A percentile compares a stretch with the other conserved stretches of the same genome.
These are phyloP conservation scores for Ophiostoma quercus DNA, from an alignment of 2,329 filamentous ascomycete species.

Conservation along the genomic window DNA sequence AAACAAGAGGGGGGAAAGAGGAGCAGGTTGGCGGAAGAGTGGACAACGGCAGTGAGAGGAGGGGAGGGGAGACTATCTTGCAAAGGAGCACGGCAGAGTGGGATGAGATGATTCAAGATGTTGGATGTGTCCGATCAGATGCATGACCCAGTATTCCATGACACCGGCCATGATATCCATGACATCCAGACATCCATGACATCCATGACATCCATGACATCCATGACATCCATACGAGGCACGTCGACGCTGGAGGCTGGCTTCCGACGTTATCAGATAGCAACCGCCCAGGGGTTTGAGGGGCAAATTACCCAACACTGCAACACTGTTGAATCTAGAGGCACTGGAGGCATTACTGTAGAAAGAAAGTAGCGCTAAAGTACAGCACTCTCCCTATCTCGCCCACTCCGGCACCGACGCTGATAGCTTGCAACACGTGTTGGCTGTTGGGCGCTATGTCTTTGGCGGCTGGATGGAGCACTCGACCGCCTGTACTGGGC, in stretches of 20 bases:
- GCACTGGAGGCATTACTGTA: too few relatives aligned
- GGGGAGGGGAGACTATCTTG: background rate
- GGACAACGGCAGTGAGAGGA: background rate
- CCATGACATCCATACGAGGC: too few relatives aligned
- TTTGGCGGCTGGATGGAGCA: slow-evolving; percentile 3
- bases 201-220: too few relatives aligned
- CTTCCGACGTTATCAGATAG: background rate
- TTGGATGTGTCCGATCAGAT: background rate
- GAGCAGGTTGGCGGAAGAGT: background rate
- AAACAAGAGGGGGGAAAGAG: background rate
- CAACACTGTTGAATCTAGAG: background rate
- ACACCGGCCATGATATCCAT: background rate
- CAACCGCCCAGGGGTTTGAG: background rate
- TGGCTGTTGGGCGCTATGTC: background rate
- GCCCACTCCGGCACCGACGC: background rate
- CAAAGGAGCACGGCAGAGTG: background rate
- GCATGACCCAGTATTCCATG: background rate
- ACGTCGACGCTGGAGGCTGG: too few relatives aligned
- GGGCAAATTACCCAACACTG: background rate
- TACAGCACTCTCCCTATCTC: background rate
- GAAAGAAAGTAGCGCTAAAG: background rate
- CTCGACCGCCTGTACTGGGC: slow-evolving; percentile 2
- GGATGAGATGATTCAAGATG: background rate
- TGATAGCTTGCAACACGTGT: slow-evolving; percentile 5
- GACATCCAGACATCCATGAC: too few relatives aligned